phyloP scores from a whole-genome alignment of 2,329 filamentous ascomycete species.

The Coniella lustricola region DNA sequence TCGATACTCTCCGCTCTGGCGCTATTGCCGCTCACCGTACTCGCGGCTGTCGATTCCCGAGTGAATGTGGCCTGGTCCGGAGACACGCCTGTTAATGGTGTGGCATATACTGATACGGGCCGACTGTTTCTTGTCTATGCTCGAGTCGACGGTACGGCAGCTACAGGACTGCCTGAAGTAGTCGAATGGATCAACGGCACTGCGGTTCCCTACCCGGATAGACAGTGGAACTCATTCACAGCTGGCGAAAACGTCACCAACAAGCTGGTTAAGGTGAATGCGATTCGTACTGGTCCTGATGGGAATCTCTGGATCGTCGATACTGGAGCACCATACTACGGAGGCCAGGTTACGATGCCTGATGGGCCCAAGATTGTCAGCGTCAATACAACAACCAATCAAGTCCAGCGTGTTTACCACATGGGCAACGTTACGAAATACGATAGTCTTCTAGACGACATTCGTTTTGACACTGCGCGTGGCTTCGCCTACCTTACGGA shows the following conservation, averaged over 20 bases:
- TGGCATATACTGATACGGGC: conserved; percentile 7
- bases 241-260: not conserved
- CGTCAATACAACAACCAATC: no score
- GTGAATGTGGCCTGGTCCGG: conserved; percentile 7
- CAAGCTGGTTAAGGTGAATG: conserved; percentile 9
- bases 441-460: no score
- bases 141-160: conserved; percentile 13
- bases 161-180: conserved; percentile 9
- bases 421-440: no score
- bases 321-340: no score
- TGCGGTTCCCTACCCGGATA: conserved; percentile 6
- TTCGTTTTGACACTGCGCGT: no score
- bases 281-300: conserved; percentile 3
- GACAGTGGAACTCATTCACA: conserved; percentile 12
- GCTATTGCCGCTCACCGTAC: no score
- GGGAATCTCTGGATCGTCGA: conserved; percentile 14
- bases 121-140: conserved; percentile 14
- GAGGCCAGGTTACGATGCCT: no score
- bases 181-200: conserved; percentile 15
- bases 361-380: no score
- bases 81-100: conserved; percentile 12
- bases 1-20: no score
- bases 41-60: conserved; percentile 6
- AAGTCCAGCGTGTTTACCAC: no score
- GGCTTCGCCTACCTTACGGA: no score